These are phyloP conservation scores for Beauveria varroae DNA, from an alignment of 2,329 filamentous ascomycete species.

Conservation along the genomic window DNA sequence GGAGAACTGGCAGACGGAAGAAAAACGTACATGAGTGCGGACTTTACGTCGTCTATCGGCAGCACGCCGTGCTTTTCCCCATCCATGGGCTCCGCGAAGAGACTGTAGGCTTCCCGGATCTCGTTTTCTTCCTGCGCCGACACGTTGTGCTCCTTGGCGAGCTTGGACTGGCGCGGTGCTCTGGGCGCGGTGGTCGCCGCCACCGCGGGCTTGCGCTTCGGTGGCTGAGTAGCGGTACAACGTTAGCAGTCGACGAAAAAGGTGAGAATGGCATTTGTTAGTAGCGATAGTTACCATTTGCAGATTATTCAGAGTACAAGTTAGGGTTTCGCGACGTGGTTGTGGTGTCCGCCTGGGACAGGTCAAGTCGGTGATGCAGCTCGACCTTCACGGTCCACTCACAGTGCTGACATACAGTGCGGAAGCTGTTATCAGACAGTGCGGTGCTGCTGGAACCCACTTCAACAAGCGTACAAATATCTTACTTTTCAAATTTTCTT, in stretches of 20 bases:
- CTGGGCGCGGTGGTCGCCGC: constrained; percentile 23
- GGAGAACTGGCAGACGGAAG: neutral
- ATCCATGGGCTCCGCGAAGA: constrained; percentile 67
- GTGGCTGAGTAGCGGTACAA: constrained; percentile 31
- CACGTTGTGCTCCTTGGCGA: constrained; percentile 87
- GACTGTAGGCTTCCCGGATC: constrained; percentile 80
- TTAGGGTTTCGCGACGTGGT: neutral
- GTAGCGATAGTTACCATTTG: neutral
- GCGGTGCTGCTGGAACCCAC: neutral
- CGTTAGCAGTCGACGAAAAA: neutral
- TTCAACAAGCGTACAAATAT: neutral
- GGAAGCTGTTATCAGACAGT: neutral
- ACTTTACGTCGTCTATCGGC: constrained; percentile 58
- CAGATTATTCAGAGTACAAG: neutral
- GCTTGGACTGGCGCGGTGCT: constrained; percentile 64
- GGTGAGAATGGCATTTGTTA: no score
- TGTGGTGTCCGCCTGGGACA: neutral
- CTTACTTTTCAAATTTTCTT: neutral
- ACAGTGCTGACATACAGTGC: neutral
- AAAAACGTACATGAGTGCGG: constrained; percentile 59
- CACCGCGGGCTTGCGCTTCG: constrained; percentile 39
- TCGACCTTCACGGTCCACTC: neutral
- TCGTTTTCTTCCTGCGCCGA: constrained; percentile 77
- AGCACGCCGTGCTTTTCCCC: constrained; percentile 68
- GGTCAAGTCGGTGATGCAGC: neutral